Conservation (phyloP, 2,329 filamentous ascomycete species). For the Didymella arachidicola region DNA sequence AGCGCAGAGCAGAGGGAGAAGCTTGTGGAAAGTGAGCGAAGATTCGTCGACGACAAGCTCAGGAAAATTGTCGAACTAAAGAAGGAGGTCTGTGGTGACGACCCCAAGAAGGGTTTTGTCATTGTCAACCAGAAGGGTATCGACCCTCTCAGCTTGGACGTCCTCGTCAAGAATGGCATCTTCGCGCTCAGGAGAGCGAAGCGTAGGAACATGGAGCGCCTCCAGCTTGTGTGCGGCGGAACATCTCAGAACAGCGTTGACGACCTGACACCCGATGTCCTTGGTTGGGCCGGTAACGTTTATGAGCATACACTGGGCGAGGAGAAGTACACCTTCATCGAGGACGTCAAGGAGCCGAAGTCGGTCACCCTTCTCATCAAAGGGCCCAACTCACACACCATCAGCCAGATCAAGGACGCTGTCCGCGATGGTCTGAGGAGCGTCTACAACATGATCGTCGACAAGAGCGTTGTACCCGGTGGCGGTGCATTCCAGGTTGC, state of each 20-base stretch:
- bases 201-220: slow-evolving; percentile 97
- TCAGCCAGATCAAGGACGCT: slow-evolving; percentile 94
- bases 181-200: slow-evolving; percentile 93
- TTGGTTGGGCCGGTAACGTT: slow-evolving; percentile 95
- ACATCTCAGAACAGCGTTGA: slow-evolving; percentile 95
- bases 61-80: slow-evolving; percentile 98
- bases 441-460: slow-evolving; percentile 99
- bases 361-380: slow-evolving; percentile 98
- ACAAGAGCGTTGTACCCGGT: slow-evolving; percentile 91
- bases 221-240: slow-evolving; percentile 94
- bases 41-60: slow-evolving; percentile 94
- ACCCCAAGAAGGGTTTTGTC: slow-evolving; percentile 94
- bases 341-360: slow-evolving; percentile 98
- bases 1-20: slow-evolving; percentile 97
- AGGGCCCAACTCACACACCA: slow-evolving; percentile 95
- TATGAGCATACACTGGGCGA: slow-evolving; percentile 98
- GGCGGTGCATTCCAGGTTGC: slow-evolving; percentile 96
- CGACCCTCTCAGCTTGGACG: slow-evolving; percentile 92
- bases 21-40: slow-evolving; percentile 94
- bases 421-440: slow-evolving; percentile 93
- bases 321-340: slow-evolving; percentile 98
- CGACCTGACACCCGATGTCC: slow-evolving; percentile 82
- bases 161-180: slow-evolving; percentile 97
- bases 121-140: slow-evolving; percentile 99
- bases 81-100: slow-evolving; percentile 94